Base-by-base conservation (phyloP, 148 eudicot genomes). In the Bassia scoparia region DNA sequence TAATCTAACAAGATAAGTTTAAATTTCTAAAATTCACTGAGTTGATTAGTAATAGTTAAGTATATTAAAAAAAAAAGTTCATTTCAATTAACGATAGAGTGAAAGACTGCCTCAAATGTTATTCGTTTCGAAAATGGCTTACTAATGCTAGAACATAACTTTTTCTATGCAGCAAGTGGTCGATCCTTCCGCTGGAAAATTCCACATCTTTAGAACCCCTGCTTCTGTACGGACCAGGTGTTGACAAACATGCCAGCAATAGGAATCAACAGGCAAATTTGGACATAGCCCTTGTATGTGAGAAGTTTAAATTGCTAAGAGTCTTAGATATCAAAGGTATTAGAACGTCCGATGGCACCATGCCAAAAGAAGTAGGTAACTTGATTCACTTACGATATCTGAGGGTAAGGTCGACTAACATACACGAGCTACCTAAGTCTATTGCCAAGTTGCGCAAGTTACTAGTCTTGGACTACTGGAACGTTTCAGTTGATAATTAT, bases 341-440 rank as follows among this genome's bases (percentile, higher is more conserved):
- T 21, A 53, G 23, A n/a, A 37, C 75, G 4, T 7, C 31, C 0
- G 54, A 68, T 37, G 71, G 80, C 17, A 64, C 52, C 68, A 54
- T 82, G 69, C 82, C 84, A 10, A n/a, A 30, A 11, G 68, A 77
- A 53, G 65, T 81, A 35, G 73, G 81, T 21, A 49, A 29, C 35
- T 70, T 77, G 15, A 70, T 77, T 70, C 84, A 74, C 75, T 66
- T 81, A 41, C 69, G 73, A 21, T 81, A 81, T 64, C 81, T 81
- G 26, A 59, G 81, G 18, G 46, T 81, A 50, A 48, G 78, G 24
- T 59, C 60, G 13, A 77, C 78, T 27, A 81, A 81, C 37, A 74
- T 81, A 17, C 62, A 44, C 55, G 33, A 59, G 3, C 78, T 81
- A 1, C 84, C 81, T 17, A 54, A 35, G 37, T 74, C 84, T 1